Percentiles rank a stretch among this genome's conserved stretches.
These are phyloP conservation scores for Elsinoe necatrix DNA, from an alignment of 2,329 filamentous ascomycete species.

Conservation along the genomic window DNA sequence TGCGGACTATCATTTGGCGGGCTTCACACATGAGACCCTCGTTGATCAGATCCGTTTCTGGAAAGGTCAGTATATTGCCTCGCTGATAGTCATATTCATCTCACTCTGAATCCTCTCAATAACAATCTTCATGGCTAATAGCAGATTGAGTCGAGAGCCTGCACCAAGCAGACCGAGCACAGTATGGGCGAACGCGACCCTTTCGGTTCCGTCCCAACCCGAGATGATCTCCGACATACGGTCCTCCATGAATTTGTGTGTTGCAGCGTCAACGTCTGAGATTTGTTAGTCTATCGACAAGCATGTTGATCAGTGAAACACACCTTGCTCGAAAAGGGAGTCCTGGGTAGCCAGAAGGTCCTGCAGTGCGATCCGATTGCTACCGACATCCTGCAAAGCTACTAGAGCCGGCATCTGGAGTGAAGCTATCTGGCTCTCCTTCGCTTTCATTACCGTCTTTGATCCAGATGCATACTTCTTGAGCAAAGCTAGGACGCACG, in stretches of 20 bases:
- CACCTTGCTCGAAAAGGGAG: not conserved
- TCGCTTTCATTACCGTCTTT: not conserved
- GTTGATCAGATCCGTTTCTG: not conserved
- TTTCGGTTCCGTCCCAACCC: not conserved
- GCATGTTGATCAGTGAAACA: not conserved
- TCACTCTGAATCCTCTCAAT: not conserved
- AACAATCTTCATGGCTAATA: not conserved
- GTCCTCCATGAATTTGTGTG: not conserved
- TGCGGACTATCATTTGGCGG: not conserved
- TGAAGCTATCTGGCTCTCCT: not conserved
- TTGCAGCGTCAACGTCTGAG: not conserved
- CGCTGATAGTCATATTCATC: not conserved
- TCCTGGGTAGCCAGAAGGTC: not conserved
- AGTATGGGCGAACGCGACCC: not conserved
- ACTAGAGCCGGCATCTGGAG: not conserved
- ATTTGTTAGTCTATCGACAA: not conserved
- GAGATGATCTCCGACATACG: not conserved
- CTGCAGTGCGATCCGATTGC: not conserved
- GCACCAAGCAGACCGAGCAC: not conserved
- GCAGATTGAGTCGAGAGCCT: not conserved
- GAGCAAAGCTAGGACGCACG: not conserved
- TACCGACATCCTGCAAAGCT: not conserved
- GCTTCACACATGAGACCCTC: not conserved
- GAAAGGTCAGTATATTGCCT: not conserved
- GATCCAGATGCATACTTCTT: not conserved